Conservation (phyloP, 129 eudicot species). For the Artemisia annua region DNA sequence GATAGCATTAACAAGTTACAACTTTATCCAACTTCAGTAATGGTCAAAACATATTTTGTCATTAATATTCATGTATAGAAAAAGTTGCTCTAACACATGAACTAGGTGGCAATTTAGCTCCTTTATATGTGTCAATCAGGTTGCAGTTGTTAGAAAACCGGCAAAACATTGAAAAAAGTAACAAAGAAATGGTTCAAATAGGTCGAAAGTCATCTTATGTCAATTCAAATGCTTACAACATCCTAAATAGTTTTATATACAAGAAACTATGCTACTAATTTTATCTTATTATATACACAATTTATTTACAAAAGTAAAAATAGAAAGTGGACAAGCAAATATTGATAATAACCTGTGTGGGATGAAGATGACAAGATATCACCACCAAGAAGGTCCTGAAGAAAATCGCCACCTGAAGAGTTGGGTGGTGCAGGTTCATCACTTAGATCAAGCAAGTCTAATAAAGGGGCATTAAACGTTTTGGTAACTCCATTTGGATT, state of each 20-base stretch:
- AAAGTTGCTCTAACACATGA: too few species aligned
- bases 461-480: conserved; percentile 64
- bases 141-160: neutral
- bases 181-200: neutral
- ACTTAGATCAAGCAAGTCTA: conserved; percentile 84
- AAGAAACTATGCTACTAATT: neutral
- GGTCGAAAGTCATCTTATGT: neutral
- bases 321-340: neutral
- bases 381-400: conserved; percentile 95
- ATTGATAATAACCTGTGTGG: conserved; percentile 60
- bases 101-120: neutral
- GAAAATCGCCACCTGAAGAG: conserved; percentile 81
- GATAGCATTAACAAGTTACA: too few species aligned
- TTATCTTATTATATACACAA: neutral
- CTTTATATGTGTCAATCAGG: neutral
- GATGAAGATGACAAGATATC: conserved; percentile 58
- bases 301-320: neutral
- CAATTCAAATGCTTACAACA: neutral
- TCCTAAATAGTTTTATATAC: neutral
- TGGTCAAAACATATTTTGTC: neutral
- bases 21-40: too few species aligned
- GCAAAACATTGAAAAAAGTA: neutral
- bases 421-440: conserved; percentile 75
- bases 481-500: conserved; percentile 83
- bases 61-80: neutral